Evolutionary conservation across 2,329 filamentous ascomycete species (phyloP), one percentile per base, ranked within the genome.

Genomic region (Cercospora sesami): DNA sequence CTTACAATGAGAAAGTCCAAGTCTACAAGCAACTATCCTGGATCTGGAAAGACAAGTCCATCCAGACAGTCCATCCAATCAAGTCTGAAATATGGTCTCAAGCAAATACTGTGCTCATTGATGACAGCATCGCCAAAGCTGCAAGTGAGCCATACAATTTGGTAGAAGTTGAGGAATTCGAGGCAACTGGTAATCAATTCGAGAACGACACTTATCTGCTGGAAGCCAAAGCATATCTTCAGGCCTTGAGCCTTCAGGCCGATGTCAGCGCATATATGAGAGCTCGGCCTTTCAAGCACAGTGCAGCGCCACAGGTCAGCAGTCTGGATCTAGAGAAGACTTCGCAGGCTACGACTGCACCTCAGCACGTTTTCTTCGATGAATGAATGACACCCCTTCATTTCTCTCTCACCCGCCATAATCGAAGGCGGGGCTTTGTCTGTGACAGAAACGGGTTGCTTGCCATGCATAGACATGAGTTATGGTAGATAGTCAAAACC

Each of bases 101-200:
- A 80, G 85, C 85, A 61, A 96, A 98, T 79, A 98, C 95, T 0
- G 85, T 98, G 6, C 84, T 99, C 28, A 88, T 98, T 45, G 95
- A 99, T 73, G 95, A 98, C 80, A 92, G 90, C 31, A 74, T 80
- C 1, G 85, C 94, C 75, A 99, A 98, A 82, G 94, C 90, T 0
- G 84, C 87, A 28, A 90, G 86, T 65, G 92, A 99, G 79, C 95
- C 95, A 0, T 87, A 87, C 80, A 98, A 98, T 74, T 84, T 95
- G 23, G 80, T 98, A 9, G 83, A 89, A 71, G 85, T 98, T 23
- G 91, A 93, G 0, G 93, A 96, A 79, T 97, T 95, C 76, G 78
- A 79, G 2, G 61, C n/a, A 3, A 8, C 2, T 87, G 85, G 4
- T 71, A 12, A 68, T 83, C 78, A 33, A 77, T 81, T 3, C 77